Conservation (phyloP, 140 eudicot genomes). For the Erigeron philadelphicus region DNA sequence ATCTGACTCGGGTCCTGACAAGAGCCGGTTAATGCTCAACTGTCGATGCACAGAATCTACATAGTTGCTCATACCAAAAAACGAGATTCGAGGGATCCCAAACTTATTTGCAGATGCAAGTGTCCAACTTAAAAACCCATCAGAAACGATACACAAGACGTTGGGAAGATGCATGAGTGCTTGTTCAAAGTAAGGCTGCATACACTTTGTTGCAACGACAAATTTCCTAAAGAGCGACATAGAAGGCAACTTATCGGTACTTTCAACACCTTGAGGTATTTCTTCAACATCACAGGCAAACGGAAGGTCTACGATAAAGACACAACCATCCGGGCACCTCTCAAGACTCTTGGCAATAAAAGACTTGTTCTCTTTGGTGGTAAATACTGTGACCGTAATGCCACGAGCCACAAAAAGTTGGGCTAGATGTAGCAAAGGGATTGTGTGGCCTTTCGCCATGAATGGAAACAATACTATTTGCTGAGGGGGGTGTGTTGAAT, state of each 20-base stretch:
- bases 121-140: slow-evolving; percentile 65
- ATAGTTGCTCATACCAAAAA: slow-evolving; percentile 48
- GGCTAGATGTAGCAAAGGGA: slow-evolving; percentile 55
- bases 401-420: slow-evolving; percentile 39
- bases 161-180: slow-evolving; percentile 25
- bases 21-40: slow-evolving; percentile 2
- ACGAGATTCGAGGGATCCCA: slow-evolving; percentile 49
- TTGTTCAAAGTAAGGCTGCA: slow-evolving; percentile 53
- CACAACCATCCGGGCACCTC: background rate
- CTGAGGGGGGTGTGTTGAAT: slow-evolving; percentile 30
- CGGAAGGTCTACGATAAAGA: slow-evolving; percentile 37
- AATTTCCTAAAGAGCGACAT: slow-evolving; percentile 46
- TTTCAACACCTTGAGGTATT: slow-evolving; percentile 51
- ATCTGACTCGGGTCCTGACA: slow-evolving; percentile 28
- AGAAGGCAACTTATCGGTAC: slow-evolving; percentile 67
- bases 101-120: slow-evolving; percentile 41
- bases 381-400: slow-evolving; percentile 44
- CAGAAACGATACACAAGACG: slow-evolving; percentile 43
- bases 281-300: slow-evolving; percentile 41
- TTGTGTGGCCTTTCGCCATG: slow-evolving; percentile 79
- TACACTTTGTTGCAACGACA: slow-evolving; percentile 34
- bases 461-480: slow-evolving; percentile 50
- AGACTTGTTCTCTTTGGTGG: slow-evolving; percentile 51
- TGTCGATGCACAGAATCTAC: background rate
- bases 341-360: slow-evolving; percentile 41